A percentile compares a stretch with the other conserved stretches of the same genome.
These are phyloP conservation scores for Candida caryicola DNA, from an alignment of 805 yeast species.

Conservation along the genomic window DNA sequence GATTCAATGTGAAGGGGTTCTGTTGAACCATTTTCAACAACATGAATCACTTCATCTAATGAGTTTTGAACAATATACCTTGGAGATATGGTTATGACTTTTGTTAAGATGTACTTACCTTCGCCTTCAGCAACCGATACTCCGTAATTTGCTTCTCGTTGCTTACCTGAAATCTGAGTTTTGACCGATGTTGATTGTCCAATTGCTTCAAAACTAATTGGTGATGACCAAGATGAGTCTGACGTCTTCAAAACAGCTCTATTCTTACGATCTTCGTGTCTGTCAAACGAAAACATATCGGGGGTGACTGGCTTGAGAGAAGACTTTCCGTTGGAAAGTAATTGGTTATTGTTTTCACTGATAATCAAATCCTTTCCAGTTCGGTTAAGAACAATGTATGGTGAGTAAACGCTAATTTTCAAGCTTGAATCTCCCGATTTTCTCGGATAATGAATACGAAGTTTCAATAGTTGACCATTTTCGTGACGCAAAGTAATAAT, in stretches of 20 bases:
- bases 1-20: slow-evolving; percentile 46
- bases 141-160: slow-evolving; percentile 70
- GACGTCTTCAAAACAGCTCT: slow-evolving; percentile 65
- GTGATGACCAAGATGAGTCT: slow-evolving; percentile 69
- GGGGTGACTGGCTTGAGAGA: slow-evolving; percentile 44
- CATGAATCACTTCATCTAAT: slow-evolving; percentile 51
- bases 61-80: slow-evolving; percentile 72
- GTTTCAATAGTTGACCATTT: slow-evolving; percentile 65
- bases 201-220: slow-evolving; percentile 82
- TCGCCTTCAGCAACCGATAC: slow-evolving; percentile 75
- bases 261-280: slow-evolving; percentile 53
- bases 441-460: slow-evolving; percentile 62
- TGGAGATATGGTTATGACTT: slow-evolving; percentile 78
- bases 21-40: slow-evolving; percentile 69
- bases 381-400: slow-evolving; percentile 78
- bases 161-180: slow-evolving; percentile 47
- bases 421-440: slow-evolving; percentile 53
- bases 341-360: slow-evolving; percentile 55
- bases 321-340: slow-evolving; percentile 44
- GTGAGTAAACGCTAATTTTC: slow-evolving; percentile 71
- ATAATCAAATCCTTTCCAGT: slow-evolving; percentile 67
- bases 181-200: slow-evolving; percentile 69
- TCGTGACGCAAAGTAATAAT: slow-evolving; percentile 50
- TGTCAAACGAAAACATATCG: slow-evolving; percentile 80
- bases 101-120: slow-evolving; percentile 75